These are phyloP conservation scores for Fusarium torreyae DNA, from an alignment of 2,329 filamentous ascomycete genomes.

Conservation along the genomic window DNA sequence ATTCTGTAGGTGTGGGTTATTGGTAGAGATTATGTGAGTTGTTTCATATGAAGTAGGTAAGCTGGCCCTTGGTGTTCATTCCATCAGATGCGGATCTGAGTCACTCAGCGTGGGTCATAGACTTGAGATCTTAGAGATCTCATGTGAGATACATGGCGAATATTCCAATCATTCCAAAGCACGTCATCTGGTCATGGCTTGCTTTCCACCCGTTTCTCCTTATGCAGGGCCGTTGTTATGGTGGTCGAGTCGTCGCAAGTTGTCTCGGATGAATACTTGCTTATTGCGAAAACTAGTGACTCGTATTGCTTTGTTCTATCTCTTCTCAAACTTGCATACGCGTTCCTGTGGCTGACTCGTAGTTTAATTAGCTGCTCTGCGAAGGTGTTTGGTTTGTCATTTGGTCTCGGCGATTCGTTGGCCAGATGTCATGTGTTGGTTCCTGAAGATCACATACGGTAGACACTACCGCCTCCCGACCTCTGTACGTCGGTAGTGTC, in stretches of 20 bases:
- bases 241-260: neutral
- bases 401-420: neutral
- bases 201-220: neutral
- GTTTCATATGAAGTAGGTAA: neutral
- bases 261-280: constrained; percentile 1
- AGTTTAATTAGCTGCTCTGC: neutral
- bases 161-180: neutral
- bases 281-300: neutral
- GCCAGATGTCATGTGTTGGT: neutral
- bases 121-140: neutral
- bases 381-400: neutral
- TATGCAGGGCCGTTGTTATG: constrained; percentile 1
- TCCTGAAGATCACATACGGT: too few species aligned
- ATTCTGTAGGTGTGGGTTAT: too few species aligned
- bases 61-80: constrained; percentile 17
- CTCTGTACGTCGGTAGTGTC: too few species aligned
- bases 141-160: neutral
- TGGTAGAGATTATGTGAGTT: too few species aligned
- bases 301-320: neutral
- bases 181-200: neutral
- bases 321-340: neutral
- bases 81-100: constrained; percentile 12
- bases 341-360: neutral
- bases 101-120: neutral
- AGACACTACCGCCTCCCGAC: neutral